These are phyloP conservation scores for Blakeslea trispora DNA, from an alignment of 371 early-diverging fungal species.

Conservation along the genomic window DNA sequence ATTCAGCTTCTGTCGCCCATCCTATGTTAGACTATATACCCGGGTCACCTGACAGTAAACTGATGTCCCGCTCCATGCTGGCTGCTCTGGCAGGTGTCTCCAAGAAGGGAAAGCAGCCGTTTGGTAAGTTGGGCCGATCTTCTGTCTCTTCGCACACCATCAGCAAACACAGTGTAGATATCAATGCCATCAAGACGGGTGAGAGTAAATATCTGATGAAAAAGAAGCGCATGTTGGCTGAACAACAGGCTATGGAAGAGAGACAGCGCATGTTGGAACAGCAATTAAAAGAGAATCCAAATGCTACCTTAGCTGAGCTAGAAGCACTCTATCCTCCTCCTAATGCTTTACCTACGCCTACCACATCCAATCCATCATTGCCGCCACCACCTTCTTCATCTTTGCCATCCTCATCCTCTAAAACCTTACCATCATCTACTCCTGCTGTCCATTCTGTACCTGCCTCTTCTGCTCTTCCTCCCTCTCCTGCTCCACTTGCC, in stretches of 20 bases:
- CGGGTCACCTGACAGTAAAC: constrained; percentile 3
- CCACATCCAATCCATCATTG: no score
- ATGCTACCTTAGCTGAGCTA: neutral
- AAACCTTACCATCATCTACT: neutral
- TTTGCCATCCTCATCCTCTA: neutral
- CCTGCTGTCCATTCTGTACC: neutral
- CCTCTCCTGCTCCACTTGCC: neutral
- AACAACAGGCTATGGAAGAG: constrained; percentile 9
- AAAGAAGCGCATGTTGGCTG: constrained; percentile 21
- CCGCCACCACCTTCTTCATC: neutral
- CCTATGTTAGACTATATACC: constrained; percentile 11
- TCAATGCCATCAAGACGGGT: constrained; percentile 21
- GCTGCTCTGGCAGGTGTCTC: constrained; percentile 38
- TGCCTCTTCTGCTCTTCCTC: neutral
- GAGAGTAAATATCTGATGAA: constrained; percentile 27
- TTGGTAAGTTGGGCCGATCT: constrained; percentile 5
- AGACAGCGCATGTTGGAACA: constrained; percentile 12
- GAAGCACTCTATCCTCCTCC: no score
- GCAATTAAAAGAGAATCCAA: constrained; percentile 13
- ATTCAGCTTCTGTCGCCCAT: constrained; percentile 5
- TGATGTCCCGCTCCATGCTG: constrained; percentile 29
- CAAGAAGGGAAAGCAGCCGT: constrained; percentile 10
- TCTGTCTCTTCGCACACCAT: constrained; percentile 18
- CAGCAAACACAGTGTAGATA: constrained; percentile 23
- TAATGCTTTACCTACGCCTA: no score